These are phyloP conservation scores for Yamadazyma tumulicola DNA, from an alignment of 805 yeast species.

Conservation along the genomic window DNA sequence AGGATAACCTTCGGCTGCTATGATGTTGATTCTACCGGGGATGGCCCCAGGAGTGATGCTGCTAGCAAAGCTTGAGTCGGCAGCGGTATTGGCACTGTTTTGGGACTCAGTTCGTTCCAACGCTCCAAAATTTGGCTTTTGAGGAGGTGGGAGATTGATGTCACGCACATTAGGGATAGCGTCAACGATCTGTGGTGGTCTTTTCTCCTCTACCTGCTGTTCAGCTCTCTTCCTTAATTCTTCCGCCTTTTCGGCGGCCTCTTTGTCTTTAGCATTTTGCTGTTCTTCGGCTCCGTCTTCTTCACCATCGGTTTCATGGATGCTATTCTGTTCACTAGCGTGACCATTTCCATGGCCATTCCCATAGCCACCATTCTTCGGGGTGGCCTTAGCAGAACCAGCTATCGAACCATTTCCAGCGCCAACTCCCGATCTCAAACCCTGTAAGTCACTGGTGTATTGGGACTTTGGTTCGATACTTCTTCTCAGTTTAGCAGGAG, in stretches of 20 bases:
- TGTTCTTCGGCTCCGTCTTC: too few species aligned
- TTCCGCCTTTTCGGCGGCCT: too few species aligned
- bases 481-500: constrained; percentile 2
- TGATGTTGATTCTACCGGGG: constrained; percentile 55
- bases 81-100: constrained; percentile 23
- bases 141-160: constrained; percentile 37
- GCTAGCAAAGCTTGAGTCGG: constrained; percentile 31
- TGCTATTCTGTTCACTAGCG: background rate
- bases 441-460: constrained; percentile 30
- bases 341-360: constrained; percentile 2
- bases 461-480: constrained; percentile 15
- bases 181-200: constrained; percentile 6
- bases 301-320: constrained; percentile 4
- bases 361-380: background rate
- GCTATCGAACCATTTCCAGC: constrained; percentile 1
- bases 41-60: constrained; percentile 32
- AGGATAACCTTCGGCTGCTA: constrained; percentile 45
- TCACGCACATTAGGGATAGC: constrained; percentile 32
- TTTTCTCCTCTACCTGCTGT: background rate
- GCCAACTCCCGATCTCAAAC: constrained; percentile 31
- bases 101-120: constrained; percentile 20
- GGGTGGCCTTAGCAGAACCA: constrained; percentile 3
- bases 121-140: constrained; percentile 25
- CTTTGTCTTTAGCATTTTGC: constrained; percentile 28
- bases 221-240: constrained; percentile 33